A percentile compares a stretch with the other conserved stretches of the same genome.
phyloP scores from a whole-genome alignment of 169 alveolate species.

The Neospora caninum region DNA sequence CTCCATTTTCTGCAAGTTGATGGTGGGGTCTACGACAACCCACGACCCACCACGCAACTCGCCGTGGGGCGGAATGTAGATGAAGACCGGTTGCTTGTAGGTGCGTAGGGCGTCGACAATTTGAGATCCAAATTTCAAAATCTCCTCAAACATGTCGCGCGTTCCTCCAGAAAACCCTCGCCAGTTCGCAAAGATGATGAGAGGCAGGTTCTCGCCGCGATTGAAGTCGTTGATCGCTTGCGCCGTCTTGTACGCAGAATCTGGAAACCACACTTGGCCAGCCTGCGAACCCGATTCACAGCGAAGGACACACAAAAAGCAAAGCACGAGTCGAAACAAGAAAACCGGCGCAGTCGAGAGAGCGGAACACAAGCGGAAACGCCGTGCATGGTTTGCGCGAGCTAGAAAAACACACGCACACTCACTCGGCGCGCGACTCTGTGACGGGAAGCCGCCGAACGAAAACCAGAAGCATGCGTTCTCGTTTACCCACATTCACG shows the following conservation, averaged over 20 bases:
- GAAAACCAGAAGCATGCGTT: too few species aligned
- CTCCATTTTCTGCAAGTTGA: conserved; percentile 83
- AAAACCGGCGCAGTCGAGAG: too few species aligned
- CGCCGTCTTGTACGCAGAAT: conserved; percentile 89
- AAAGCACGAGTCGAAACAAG: background rate
- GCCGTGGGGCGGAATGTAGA: conserved; percentile 85
- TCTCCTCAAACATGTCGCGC: conserved; percentile 81
- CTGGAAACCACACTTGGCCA: conserved; percentile 88
- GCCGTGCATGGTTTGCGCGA: too few species aligned
- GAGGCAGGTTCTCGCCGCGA: conserved; percentile 82
- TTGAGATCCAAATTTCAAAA: conserved; percentile 82
- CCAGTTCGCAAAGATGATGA: conserved; percentile 80
- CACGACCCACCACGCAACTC: conserved; percentile 90
- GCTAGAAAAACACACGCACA: too few species aligned
- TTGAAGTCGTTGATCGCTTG: conserved; percentile 87
- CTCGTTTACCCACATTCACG: too few species aligned
- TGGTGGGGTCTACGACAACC: conserved; percentile 87
- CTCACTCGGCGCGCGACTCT: too few species aligned
- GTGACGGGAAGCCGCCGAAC: too few species aligned
- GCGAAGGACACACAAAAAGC: background rate
- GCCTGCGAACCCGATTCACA: conserved; percentile 64
- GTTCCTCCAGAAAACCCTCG: conserved; percentile 81
- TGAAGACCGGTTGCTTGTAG: conserved; percentile 83
- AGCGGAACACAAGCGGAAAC: too few species aligned
- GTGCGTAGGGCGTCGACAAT: conserved; percentile 82